A percentile compares a stretch with the other conserved stretches of the same genome.
Evolutionary conservation across 2,329 filamentous ascomycete species (phyloP).

Genomic region (Aspergillus novoparasiticus): DNA sequence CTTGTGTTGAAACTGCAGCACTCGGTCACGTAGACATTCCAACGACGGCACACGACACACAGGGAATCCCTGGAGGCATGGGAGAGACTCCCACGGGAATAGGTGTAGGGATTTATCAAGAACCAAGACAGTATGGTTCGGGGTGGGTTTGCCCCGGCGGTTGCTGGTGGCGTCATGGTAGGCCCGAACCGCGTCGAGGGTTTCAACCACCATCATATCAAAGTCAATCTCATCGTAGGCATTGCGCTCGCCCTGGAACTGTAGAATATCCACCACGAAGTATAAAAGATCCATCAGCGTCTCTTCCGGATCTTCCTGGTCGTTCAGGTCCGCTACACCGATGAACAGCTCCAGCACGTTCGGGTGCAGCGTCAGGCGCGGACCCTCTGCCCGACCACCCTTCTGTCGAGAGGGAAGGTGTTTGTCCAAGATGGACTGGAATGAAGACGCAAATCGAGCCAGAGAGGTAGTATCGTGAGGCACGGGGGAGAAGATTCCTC

Average conservation of each 20-base stretch:
- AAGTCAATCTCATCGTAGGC: slow-evolving; percentile 98
- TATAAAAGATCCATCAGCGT: slow-evolving; percentile 89
- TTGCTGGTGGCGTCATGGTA: slow-evolving; percentile 64
- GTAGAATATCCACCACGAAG: slow-evolving; percentile 93
- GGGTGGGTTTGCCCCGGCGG: slow-evolving; percentile 35
- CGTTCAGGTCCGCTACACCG: slow-evolving; percentile 73
- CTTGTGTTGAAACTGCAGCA: slow-evolving; percentile 55
- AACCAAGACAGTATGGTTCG: slow-evolving; percentile 77
- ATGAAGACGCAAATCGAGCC: slow-evolving; percentile 73
- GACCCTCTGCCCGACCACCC: slow-evolving; percentile 56
- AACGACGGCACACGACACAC: slow-evolving; percentile 89
- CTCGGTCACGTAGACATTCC: slow-evolving; percentile 74
- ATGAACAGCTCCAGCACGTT: slow-evolving; percentile 85
- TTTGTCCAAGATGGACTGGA: slow-evolving; percentile 77
- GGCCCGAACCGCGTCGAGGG: slow-evolving; percentile 76
- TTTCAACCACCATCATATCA: slow-evolving; percentile 85
- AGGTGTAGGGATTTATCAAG: slow-evolving; percentile 87
- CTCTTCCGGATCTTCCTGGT: slow-evolving; percentile 79
- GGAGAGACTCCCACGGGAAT: slow-evolving; percentile 95
- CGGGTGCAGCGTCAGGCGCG: slow-evolving; percentile 59
- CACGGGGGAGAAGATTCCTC: slow-evolving; percentile 85
- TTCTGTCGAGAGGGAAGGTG: slow-evolving; percentile 79
- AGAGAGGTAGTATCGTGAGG: slow-evolving; percentile 65
- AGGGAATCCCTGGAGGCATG: slow-evolving; percentile 76
- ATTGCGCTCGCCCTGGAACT: slow-evolving; percentile 94